phyloP scores from a whole-genome alignment of 306 rosid species.

The Cucumis sativus region Cucumber_9930_V3 NC_026661.2:13126001-13126500 shows the following conservation, averaged over 20 bases:
- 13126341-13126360: not conserved
- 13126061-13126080: slow-evolving; percentile 80
- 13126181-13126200: slow-evolving; percentile 56
- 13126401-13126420: not conserved
- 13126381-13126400: not conserved
- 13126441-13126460: not conserved
- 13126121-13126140: slow-evolving; percentile 26
- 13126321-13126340: not conserved
- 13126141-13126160: slow-evolving; percentile 30
- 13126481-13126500: not conserved
- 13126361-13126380: not conserved
- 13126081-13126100: slow-evolving; percentile 66
- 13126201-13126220: slow-evolving; percentile 59
- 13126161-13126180: slow-evolving; percentile 41
- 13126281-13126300: slow-evolving; percentile 61
- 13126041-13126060: slow-evolving; percentile 78
- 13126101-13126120: slow-evolving; percentile 73
- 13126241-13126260: slow-evolving; percentile 50
- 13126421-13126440: not conserved
- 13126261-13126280: slow-evolving; percentile 81
- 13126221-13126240: slow-evolving; percentile 53
- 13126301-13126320: slow-evolving; percentile 51
- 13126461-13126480: not conserved
- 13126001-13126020: slow-evolving; percentile 93
- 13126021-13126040: slow-evolving; percentile 61